phyloP scores from a whole-genome alignment of 768 basidiomycete genomes.

The Suillus clintonianus region DNA sequence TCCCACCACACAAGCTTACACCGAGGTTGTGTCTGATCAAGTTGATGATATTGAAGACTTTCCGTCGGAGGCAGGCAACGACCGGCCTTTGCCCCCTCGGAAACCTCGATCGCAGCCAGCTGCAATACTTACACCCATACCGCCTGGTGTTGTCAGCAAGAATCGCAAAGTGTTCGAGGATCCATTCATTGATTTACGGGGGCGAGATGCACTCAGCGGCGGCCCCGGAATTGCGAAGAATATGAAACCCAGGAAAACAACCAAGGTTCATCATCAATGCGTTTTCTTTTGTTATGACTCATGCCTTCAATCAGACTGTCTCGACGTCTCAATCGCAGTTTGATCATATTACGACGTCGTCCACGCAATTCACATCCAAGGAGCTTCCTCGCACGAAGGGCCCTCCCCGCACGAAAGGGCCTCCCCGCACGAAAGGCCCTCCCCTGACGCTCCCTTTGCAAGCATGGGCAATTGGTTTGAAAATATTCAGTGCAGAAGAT shows the following conservation, averaged over 20 bases:
- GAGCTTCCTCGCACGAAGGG: slow-evolving; percentile 1
- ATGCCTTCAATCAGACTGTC: background rate
- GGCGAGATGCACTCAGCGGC: background rate
- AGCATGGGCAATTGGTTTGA: slow-evolving; percentile 30
- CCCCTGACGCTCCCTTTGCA: slow-evolving; percentile 17
- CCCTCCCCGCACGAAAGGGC: background rate
- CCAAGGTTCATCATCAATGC: slow-evolving; percentile 12
- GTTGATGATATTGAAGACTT: slow-evolving; percentile 10
- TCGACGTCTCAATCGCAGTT: background rate
- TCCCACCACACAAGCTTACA: background rate
- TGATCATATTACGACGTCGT: slow-evolving; percentile 31
- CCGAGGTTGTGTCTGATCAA: slow-evolving; percentile 4
- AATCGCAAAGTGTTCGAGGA: slow-evolving; percentile 14
- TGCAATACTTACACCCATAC: slow-evolving; percentile 7
- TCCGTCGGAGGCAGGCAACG: slow-evolving; percentile 22
- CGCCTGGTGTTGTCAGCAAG: slow-evolving; percentile 12
- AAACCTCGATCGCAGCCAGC: background rate
- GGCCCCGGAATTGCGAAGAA: slow-evolving; percentile 1
- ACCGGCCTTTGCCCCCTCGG: background rate
- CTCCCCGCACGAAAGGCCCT: background rate
- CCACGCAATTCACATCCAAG: slow-evolving; percentile 20
- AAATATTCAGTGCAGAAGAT: background rate
- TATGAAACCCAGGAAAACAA: slow-evolving; percentile 29
- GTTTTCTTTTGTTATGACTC: background rate
- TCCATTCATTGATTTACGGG: slow-evolving; percentile 9